Percentiles rank a stretch among this genome's conserved stretches.
These are phyloP conservation scores for Xylariaceae sp. DNA, from an alignment of 2,329 filamentous ascomycete species.

Conservation along the genomic window DNA sequence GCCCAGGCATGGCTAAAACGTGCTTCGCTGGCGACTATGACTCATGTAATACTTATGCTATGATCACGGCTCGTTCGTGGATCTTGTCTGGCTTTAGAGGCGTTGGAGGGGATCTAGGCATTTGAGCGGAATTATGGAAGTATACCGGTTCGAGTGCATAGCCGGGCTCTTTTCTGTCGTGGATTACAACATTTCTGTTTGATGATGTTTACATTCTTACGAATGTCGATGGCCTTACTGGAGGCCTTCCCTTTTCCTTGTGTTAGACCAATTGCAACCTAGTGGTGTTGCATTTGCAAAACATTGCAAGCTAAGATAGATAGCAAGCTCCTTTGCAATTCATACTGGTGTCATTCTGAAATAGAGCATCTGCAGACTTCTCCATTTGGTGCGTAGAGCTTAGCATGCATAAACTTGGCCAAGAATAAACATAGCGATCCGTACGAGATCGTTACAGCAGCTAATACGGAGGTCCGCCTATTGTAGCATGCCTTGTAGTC, in stretches of 20 bases:
- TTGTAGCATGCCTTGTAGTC: not conserved
- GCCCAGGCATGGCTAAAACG: constrained; percentile 16
- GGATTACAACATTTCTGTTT: constrained; percentile 2
- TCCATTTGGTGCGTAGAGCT: no score
- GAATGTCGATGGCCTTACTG: constrained; percentile 7
- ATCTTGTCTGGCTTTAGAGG: constrained; percentile 18
- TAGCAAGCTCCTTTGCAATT: constrained; percentile 16
- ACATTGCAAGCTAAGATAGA: constrained; percentile 17
- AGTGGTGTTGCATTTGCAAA: constrained; percentile 3
- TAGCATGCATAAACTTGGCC: no score
- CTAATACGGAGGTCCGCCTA: no score
- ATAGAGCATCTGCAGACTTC: no score
- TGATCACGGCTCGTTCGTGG: constrained; percentile 5
- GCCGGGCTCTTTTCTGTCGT: constrained; percentile 9
- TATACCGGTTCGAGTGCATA: constrained; percentile 14
- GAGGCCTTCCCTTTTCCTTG: not conserved
- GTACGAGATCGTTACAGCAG: no score
- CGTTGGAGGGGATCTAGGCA: constrained; percentile 17
- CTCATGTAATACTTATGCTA: constrained; percentile 13
- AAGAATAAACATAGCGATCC: no score
- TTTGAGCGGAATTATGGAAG: constrained; percentile 14
- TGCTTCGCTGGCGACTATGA: constrained; percentile 8
- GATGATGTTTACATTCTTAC: constrained; percentile 11
- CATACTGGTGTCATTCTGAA: no score
- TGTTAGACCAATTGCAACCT: constrained; percentile 12